Evolutionary conservation across 305 asterid species (phyloP).

Genomic region (Fraxinus albicans): DNA sequence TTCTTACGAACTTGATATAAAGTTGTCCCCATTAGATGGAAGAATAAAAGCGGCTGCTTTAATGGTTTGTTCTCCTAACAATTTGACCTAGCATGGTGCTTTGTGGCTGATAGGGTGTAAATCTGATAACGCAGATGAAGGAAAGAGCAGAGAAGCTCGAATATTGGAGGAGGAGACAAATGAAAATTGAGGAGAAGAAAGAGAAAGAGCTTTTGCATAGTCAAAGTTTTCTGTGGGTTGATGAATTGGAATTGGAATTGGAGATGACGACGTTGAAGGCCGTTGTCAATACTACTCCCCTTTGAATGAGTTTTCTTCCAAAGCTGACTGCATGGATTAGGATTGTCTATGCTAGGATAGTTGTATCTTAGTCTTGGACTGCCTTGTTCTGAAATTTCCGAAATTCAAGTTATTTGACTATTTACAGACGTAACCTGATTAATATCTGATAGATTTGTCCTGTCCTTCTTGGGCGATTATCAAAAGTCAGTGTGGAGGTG

Average conservation of each 20-base stretch:
- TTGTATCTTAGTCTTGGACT: neutral
- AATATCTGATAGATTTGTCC: neutral
- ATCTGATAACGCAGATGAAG: constrained; percentile 49
- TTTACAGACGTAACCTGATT: neutral
- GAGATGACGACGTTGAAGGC: constrained; percentile 27
- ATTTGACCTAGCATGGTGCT: neutral
- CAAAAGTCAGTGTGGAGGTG: neutral
- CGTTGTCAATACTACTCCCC: neutral
- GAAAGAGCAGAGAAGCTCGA: constrained; percentile 79
- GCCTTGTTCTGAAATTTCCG: neutral
- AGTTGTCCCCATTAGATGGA: neutral
- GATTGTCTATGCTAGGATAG: neutral
- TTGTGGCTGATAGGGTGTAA: neutral
- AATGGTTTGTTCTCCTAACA: neutral
- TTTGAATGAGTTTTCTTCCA: constrained; percentile 5
- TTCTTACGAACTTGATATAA: neutral
- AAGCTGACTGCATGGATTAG: neutral
- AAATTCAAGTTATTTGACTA: neutral
- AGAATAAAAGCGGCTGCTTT: neutral
- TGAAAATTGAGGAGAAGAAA: constrained; percentile 44
- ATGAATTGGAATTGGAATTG: constrained; percentile 38
- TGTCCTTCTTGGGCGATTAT: neutral
- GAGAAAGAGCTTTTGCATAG: constrained; percentile 48
- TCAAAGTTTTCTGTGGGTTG: constrained; percentile 38
- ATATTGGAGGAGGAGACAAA: constrained; percentile 70